Evolutionary conservation across 2,329 filamentous ascomycete species (phyloP).

Genomic region (Acrocalymma vagum): DNA sequence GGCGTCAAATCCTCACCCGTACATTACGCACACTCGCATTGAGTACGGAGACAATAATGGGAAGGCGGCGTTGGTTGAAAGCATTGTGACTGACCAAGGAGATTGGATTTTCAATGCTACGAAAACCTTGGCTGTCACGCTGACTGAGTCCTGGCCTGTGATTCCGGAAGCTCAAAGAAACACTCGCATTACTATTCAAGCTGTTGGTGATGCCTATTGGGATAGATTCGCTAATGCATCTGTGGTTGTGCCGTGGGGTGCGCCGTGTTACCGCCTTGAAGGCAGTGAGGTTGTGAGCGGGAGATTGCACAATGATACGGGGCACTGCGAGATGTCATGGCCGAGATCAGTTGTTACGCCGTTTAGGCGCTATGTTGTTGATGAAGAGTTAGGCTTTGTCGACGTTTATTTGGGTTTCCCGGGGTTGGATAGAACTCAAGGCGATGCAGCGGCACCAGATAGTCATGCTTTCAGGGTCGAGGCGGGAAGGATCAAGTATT

Average conservation of each 20-base stretch:
- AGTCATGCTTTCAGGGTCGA: conserved; percentile 36
- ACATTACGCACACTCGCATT: conserved; percentile 36
- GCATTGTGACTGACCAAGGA: conserved; percentile 31
- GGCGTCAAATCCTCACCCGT: conserved; percentile 25
- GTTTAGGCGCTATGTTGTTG: conserved; percentile 33
- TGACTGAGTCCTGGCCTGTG: conserved; percentile 24
- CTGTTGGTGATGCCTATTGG: conserved; percentile 34
- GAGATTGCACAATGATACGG: conserved; percentile 20
- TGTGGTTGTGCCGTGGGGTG: conserved; percentile 29
- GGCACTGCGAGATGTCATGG: conserved; percentile 19
- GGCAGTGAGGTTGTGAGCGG: conserved; percentile 29
- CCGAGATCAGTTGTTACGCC: conserved; percentile 20
- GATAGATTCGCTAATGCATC: conserved; percentile 27
- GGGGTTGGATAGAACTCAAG: conserved; percentile 31
- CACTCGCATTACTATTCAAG: conserved; percentile 23
- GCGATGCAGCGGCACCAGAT: conserved; percentile 28
- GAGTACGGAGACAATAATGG: conserved; percentile 15
- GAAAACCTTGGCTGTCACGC: conserved; percentile 21
- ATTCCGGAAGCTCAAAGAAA: conserved; percentile 21
- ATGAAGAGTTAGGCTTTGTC: conserved; percentile 32
- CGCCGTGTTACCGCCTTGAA: conserved; percentile 33
- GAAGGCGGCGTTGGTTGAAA: conserved; percentile 26
- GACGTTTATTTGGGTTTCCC: conserved; percentile 34
- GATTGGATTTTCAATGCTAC: conserved; percentile 42
- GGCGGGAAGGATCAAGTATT: conserved; percentile 27